phyloP scores from a whole-genome alignment of 345 rosid genomes.

The Arabidopsis suecica region DNA sequence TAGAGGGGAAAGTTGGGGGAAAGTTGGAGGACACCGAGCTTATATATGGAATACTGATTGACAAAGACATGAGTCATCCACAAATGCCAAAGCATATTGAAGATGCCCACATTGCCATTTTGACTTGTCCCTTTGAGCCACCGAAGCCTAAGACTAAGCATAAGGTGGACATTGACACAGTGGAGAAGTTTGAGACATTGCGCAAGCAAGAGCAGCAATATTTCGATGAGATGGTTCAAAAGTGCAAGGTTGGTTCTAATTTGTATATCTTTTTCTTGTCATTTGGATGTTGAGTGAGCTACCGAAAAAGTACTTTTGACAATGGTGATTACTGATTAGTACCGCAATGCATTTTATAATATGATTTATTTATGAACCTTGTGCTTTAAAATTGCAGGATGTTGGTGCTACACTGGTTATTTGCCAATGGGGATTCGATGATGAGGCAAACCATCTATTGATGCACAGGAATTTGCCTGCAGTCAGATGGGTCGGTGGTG shows the following conservation, averaged over 20 bases:
- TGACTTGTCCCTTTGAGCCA: conserved; percentile 99
- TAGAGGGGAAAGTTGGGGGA: conserved; percentile 95
- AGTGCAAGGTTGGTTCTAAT: conserved; percentile 69
- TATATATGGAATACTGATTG: conserved; percentile 81
- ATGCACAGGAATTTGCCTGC: conserved; percentile 98
- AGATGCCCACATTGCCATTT: conserved; percentile 93
- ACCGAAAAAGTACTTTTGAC: background rate
- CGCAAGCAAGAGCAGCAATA: conserved; percentile 92
- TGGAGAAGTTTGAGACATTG: conserved; percentile 91
- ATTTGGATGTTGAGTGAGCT: background rate
- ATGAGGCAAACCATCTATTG: conserved; percentile 95
- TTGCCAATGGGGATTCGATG: conserved; percentile 99
- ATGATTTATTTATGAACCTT: background rate
- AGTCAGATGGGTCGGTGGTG: conserved; percentile 99
- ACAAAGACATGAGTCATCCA: conserved; percentile 98
- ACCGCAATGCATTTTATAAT: background rate
- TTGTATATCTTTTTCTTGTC: background rate
- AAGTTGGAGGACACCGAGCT: conserved; percentile 92
- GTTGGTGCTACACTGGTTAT: conserved; percentile 96
- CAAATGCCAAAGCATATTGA: conserved; percentile 96
- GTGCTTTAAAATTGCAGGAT: conserved; percentile 59
- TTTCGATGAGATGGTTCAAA: conserved; percentile 95
- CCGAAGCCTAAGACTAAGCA: conserved; percentile 99
- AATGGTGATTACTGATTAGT: background rate
- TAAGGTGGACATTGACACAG: conserved; percentile 97